Evolutionary conservation across 2,329 filamentous ascomycete species (phyloP), one percentile per base, ranked within the genome.

Genomic region (Aspergillus carbonarius): DNA sequence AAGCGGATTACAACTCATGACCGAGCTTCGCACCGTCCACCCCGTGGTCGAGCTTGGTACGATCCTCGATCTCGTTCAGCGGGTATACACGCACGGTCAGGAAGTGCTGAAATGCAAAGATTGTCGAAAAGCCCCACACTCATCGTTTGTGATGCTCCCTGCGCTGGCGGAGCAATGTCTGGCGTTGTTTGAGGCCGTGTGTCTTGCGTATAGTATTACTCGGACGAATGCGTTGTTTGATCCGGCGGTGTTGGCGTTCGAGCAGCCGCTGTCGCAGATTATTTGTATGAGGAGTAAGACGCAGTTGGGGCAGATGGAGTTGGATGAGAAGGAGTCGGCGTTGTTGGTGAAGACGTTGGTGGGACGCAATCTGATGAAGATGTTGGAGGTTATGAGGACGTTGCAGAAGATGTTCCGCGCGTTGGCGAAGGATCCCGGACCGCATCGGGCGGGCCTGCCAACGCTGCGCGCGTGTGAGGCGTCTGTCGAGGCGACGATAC

Each of bases 121-220:
- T 6, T 71, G 69, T 54, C 61, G 60, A 18, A 62, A 58, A 17
- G 60, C 32, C 13, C 55, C 63, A 1, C 65, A 66, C 25, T 60
- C 66, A 3, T 62, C 67, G 10, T 58, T 70, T 13, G 73, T 75
- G 2, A 78, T 77, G 1, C 65, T 81, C 20, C 78, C 77, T 2
- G 67, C 75, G 1, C 65, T 80, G 1, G 58, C 69, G 5, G 77
- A 81, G 37, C 64, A 67, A 20, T 71, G 66, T 48, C 61, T 71
- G 5, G 62, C 64, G 2, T 60, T 71, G 4, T 65, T 70, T 35
- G 68, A 71, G 37, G 69, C 67, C 0, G 60, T 66, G 7, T 70
- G 69, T 40, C 56, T 64, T 13, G 64, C 68, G 7, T 71, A 71
- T 55, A 61, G 61, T 10, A 64, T 71, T 35, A 63, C 59, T 12